Conservation (phyloP, 139 green algal genomes). For the Asterochloris erici region DNA sequence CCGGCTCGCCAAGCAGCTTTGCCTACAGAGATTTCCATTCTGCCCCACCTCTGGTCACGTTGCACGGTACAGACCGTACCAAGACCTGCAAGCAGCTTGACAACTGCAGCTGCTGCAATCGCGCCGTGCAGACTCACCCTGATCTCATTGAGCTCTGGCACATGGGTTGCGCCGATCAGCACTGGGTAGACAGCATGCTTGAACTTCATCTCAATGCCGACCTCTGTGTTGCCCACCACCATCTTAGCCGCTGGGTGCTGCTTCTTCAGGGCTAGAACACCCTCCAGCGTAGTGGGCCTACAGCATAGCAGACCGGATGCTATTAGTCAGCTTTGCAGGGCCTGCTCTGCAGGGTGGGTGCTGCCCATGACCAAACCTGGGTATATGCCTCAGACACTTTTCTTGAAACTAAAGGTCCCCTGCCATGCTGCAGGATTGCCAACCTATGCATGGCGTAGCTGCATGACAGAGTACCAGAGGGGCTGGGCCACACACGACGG, state of each 20-base stretch:
- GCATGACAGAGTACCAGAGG: not conserved
- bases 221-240: constrained; percentile 93
- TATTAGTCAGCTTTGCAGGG: not conserved
- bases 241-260: constrained; percentile 63
- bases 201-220: constrained; percentile 98
- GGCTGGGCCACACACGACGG: not conserved
- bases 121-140: constrained; percentile 1
- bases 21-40: too few relatives aligned
- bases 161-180: constrained; percentile 68
- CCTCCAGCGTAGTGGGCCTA: constrained; percentile 65
- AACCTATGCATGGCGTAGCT: not conserved
- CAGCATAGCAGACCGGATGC: not conserved
- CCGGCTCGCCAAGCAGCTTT: too few relatives aligned
- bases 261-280: constrained; percentile 75
- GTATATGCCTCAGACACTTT: too few relatives aligned
- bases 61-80: too few relatives aligned
- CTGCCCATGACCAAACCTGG: too few relatives aligned
- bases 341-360: too few relatives aligned
- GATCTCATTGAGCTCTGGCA: constrained; percentile 80
- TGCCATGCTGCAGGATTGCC: not conserved
- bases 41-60: too few relatives aligned
- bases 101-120: too few relatives aligned
- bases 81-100: too few relatives aligned
- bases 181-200: constrained; percentile 77
- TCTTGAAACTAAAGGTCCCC: not conserved